phyloP scores from a whole-genome alignment of 1,284 basidiomycete genomes.

The Puccinia horiana region DNA sequence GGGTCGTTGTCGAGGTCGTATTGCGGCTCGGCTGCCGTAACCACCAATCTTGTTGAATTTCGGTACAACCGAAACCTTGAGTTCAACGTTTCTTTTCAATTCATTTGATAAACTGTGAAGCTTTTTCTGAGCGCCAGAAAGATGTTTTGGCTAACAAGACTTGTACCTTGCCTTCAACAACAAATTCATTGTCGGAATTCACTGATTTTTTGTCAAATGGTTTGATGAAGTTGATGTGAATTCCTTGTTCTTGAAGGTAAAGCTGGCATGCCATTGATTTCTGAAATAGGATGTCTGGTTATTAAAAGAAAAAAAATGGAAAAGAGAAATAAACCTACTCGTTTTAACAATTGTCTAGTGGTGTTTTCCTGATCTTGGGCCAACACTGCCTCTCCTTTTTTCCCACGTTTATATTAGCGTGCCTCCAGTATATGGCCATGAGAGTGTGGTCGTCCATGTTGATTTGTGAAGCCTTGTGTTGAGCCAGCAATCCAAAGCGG shows the following conservation, averaged over 20 bases:
- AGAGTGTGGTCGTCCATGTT: slow-evolving; percentile 26
- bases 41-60: neutral
- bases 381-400: slow-evolving; percentile 6
- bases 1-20: slow-evolving; percentile 24
- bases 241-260: slow-evolving; percentile 46
- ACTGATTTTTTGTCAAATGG: slow-evolving; percentile 26
- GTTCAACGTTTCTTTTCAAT: slow-evolving; percentile 8
- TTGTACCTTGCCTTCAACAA: neutral
- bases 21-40: neutral
- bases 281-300: neutral
- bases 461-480: neutral
- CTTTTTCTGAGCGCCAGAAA: slow-evolving; percentile 28
- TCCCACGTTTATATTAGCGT: slow-evolving; percentile 12
- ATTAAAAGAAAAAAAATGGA: neutral
- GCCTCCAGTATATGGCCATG: slow-evolving; percentile 37
- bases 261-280: slow-evolving; percentile 28
- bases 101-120: slow-evolving; percentile 31
- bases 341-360: slow-evolving; percentile 19
- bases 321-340: slow-evolving; percentile 4
- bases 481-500: slow-evolving; percentile 4
- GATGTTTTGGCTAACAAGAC: neutral
- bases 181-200: slow-evolving; percentile 30
- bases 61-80: neutral
- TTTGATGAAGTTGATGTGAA: slow-evolving; percentile 7
- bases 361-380: slow-evolving; percentile 8